phyloP scores from a whole-genome alignment of 352 stramenopile species.

The Globisporangium splendens region DNA sequence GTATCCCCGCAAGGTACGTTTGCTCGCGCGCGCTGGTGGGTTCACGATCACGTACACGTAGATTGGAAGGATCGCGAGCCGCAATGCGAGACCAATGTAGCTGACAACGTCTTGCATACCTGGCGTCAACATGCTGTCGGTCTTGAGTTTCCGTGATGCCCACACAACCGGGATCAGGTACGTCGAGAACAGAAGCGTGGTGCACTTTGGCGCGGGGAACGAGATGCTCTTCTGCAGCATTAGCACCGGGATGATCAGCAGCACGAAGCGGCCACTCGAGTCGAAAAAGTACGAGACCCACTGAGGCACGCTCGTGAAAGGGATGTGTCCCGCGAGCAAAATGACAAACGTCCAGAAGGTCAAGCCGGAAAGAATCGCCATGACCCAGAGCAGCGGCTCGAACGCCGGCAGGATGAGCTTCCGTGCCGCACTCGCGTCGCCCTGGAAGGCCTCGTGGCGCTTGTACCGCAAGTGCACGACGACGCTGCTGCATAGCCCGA shows the following conservation, averaged over 20 bases:
- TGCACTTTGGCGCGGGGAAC: too few species aligned
- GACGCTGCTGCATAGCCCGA: slow-evolving; percentile 31
- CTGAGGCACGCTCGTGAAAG: neutral
- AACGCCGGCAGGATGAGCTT: slow-evolving; percentile 55
- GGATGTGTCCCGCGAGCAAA: neutral
- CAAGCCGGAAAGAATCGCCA: slow-evolving; percentile 20
- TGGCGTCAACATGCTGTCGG: too few species aligned
- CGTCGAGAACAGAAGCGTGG: too few species aligned
- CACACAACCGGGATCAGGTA: too few species aligned
- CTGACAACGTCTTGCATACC: too few species aligned
- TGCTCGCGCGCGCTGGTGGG: too few species aligned
- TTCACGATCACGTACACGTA: too few species aligned
- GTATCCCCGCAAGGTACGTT: too few species aligned
- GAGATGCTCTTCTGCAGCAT: slow-evolving; percentile 15
- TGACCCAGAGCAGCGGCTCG: slow-evolving; percentile 47
- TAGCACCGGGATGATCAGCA: slow-evolving; percentile 5
- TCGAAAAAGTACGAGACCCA: slow-evolving; percentile 23
- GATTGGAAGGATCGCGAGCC: too few species aligned
- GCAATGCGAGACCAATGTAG: too few species aligned
- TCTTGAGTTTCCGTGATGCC: too few species aligned
- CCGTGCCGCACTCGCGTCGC: slow-evolving; percentile 34
- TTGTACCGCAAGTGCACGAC: slow-evolving; percentile 40
- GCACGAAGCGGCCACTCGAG: slow-evolving; percentile 12
- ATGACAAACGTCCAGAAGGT: neutral
- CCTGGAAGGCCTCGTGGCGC: slow-evolving; percentile 29